A percentile compares a stretch with the other conserved stretches of the same genome.
Evolutionary conservation across 192 early-diverging fungal species (phyloP).

Genomic region (Phlyctochytrium planicorne): DNA sequence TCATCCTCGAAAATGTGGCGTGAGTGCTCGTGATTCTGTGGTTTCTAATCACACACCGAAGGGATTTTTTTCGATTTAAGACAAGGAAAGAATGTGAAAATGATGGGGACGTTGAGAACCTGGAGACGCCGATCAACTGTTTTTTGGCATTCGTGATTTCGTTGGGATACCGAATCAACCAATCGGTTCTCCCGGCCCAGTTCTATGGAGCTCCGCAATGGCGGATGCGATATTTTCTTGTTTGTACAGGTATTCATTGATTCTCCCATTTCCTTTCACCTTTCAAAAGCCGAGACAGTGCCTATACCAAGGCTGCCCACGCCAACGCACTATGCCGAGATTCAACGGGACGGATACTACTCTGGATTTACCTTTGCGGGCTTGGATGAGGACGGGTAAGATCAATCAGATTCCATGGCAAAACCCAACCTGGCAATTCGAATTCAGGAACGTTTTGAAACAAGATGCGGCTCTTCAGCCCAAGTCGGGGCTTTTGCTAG

Average conservation of each 20-base stretch:
- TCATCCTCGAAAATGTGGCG: constrained; percentile 2
- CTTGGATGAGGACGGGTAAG: not conserved
- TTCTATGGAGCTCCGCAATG: not conserved
- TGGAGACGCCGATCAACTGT: not conserved
- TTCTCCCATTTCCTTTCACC: not conserved
- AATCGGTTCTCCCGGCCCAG: not conserved
- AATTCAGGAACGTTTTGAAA: not conserved
- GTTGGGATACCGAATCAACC: not conserved
- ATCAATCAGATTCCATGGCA: not conserved
- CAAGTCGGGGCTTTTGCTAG: not conserved
- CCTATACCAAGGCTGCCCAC: not conserved
- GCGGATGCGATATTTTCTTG: not conserved
- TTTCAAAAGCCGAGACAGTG: not conserved
- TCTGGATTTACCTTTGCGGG: not conserved
- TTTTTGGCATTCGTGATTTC: not conserved
- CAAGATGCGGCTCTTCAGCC: not conserved
- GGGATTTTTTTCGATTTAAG: not conserved
- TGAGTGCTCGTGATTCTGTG: not conserved
- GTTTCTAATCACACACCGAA: not conserved
- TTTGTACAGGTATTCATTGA: not conserved
- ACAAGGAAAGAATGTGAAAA: not conserved
- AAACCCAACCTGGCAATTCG: not conserved
- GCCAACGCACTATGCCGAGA: not conserved
- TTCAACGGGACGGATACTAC: not conserved
- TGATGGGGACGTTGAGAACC: not conserved